A percentile compares a stretch with the other conserved stretches of the same genome.
phyloP scores from a whole-genome alignment of 2,329 filamentous ascomycete species.

The Cladosporium oxysporum region DNA sequence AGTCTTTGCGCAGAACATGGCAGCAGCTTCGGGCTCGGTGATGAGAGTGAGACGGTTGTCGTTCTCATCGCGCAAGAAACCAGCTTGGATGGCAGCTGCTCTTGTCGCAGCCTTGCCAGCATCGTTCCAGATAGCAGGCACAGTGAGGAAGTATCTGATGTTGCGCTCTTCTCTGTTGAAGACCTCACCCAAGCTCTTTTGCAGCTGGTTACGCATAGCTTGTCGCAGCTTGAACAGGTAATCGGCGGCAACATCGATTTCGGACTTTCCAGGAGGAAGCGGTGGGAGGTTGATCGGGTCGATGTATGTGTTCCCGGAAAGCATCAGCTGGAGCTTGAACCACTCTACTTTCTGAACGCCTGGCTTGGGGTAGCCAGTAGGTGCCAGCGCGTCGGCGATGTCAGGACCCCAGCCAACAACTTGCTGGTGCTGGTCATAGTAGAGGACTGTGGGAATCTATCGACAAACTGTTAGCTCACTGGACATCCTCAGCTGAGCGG shows the following conservation, averaged over 20 bases:
- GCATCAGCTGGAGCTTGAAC: slow-evolving; percentile 99
- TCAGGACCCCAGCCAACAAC: slow-evolving; percentile 99
- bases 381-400: slow-evolving; percentile 93
- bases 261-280: slow-evolving; percentile 94
- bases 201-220: slow-evolving; percentile 91
- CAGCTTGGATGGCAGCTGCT: slow-evolving; percentile 93
- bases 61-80: slow-evolving; percentile 94
- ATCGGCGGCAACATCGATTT: slow-evolving; percentile 98
- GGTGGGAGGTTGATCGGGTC: slow-evolving; percentile 98
- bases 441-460: slow-evolving; percentile 97
- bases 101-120: slow-evolving; percentile 95
- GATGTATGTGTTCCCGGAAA: slow-evolving; percentile 98
- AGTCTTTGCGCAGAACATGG: slow-evolving; percentile 96
- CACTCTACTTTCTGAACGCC: slow-evolving; percentile 99
- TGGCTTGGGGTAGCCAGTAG: slow-evolving; percentile 95
- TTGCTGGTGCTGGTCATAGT: slow-evolving; percentile 99
- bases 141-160: slow-evolving; percentile 95
- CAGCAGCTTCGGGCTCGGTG: slow-evolving; percentile 94
- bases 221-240: slow-evolving; percentile 98
- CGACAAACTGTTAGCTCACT: not conserved
- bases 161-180: slow-evolving; percentile 98
- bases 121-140: slow-evolving; percentile 99
- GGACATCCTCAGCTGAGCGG: not conserved
- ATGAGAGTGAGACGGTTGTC: slow-evolving; percentile 94
- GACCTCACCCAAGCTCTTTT: slow-evolving; percentile 95